phyloP scores from a whole-genome alignment of 306 rosid genomes.

The Rubus idaeus region DNA sequence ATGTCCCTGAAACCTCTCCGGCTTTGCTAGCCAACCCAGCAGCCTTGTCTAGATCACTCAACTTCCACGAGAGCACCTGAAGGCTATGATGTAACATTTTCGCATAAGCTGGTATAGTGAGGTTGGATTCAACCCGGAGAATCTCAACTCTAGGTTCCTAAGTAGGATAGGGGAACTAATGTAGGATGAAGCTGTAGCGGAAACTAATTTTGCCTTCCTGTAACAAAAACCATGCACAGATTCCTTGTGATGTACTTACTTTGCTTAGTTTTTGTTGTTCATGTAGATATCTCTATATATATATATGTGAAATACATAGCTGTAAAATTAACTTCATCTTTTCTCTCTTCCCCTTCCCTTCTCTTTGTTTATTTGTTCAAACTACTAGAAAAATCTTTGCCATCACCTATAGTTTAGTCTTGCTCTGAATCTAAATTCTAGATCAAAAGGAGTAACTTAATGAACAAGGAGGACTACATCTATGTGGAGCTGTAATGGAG shows the following conservation, averaged over 20 bases:
- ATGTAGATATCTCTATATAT: constrained; percentile 49
- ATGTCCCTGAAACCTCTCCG: constrained; percentile 44
- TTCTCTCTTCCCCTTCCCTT: neutral
- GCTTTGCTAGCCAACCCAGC: constrained; percentile 83
- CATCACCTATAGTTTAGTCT: neutral
- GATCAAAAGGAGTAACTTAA: constrained; percentile 8
- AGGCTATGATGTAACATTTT: constrained; percentile 4
- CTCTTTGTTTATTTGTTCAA: neutral
- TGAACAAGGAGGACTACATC: neutral
- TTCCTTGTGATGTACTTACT: constrained; percentile 48
- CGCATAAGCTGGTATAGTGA: constrained; percentile 10
- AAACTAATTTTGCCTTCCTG: constrained; percentile 44
- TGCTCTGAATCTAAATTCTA: neutral
- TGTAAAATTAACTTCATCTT: neutral
- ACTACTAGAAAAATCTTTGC: neutral
- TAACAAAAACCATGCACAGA: constrained; percentile 37
- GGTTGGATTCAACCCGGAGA: constrained; percentile 32
- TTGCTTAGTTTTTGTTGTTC: constrained; percentile 40
- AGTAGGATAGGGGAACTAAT: constrained; percentile 35
- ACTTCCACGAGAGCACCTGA: constrained; percentile 69
- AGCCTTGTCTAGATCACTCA: constrained; percentile 80
- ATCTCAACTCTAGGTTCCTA: constrained; percentile 35
- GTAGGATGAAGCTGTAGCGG: constrained; percentile 31
- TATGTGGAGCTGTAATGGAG: constrained; percentile 1
- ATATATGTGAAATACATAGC: constrained; percentile 49